Conservation (phyloP, 2,329 filamentous ascomycete species). For the Botrytis deweyae region DNA sequence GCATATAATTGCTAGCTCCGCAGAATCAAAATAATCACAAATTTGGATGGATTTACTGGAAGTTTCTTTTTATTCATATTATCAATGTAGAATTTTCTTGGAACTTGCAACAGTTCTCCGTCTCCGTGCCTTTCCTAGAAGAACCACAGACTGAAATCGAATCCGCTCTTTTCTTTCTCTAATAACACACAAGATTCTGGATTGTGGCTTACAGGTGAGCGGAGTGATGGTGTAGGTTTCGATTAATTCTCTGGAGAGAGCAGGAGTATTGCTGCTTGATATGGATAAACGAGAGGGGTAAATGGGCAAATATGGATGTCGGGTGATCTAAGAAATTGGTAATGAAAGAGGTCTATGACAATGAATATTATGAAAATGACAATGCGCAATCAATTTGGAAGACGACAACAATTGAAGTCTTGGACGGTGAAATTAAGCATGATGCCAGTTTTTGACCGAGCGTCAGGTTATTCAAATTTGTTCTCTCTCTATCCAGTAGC, state of each 20-base stretch:
- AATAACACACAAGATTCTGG: not conserved
- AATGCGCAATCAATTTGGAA: not conserved
- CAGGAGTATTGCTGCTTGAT: not conserved
- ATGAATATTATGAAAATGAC: not conserved
- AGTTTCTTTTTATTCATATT: no score
- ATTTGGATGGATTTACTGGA: not conserved
- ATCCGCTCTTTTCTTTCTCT: not conserved
- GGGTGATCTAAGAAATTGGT: not conserved
- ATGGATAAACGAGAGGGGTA: not conserved
- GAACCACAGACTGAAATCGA: not conserved
- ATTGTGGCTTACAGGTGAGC: not conserved
- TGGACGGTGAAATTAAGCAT: not conserved
- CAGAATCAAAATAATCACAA: not conserved
- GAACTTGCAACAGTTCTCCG: not conserved
- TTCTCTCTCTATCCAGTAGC: not conserved
- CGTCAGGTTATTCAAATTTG: fast-evolving
- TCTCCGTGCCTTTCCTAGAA: not conserved
- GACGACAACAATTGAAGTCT: not conserved
- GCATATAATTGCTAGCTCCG: not conserved
- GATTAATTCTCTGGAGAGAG: fast-evolving
- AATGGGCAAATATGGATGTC: not conserved
- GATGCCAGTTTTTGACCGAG: not conserved
- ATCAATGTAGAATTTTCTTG: no score
- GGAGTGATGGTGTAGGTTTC: not conserved
- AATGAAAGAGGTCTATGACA: not conserved